phyloP scores from a whole-genome alignment of 768 basidiomycete genomes.

The Lactarius sp. region DNA sequence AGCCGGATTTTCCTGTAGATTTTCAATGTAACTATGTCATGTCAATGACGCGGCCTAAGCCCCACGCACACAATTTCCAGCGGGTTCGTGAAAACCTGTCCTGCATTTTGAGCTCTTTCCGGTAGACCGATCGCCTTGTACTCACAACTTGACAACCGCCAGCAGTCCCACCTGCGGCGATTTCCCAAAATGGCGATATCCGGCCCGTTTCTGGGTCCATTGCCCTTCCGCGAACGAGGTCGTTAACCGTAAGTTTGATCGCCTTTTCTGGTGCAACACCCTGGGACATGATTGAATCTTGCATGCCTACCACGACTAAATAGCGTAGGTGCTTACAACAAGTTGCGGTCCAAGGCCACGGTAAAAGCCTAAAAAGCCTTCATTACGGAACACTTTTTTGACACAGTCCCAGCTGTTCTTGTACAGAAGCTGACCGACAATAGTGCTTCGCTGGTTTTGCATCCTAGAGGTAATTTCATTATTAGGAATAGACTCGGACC shows the following conservation, averaged over 20 bases:
- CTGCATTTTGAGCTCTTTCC: slow-evolving; percentile 5
- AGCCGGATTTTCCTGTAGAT: slow-evolving; percentile 77
- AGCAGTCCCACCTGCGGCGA: slow-evolving; percentile 86
- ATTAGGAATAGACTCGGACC: slow-evolving; percentile 4
- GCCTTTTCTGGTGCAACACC: slow-evolving; percentile 97
- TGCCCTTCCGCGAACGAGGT: slow-evolving; percentile 73
- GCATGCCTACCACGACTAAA: background rate
- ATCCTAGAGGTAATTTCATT: slow-evolving; percentile 46
- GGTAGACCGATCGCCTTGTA: slow-evolving; percentile 26
- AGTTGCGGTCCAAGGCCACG: slow-evolving; percentile 93
- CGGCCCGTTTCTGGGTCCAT: slow-evolving; percentile 96
- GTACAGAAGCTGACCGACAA: slow-evolving; percentile 95
- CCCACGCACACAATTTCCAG: slow-evolving; percentile 83
- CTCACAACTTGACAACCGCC: slow-evolving; percentile 97
- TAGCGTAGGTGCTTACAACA: slow-evolving; percentile 47
- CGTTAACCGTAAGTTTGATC: slow-evolving; percentile 96
- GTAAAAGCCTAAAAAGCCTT: slow-evolving; percentile 94
- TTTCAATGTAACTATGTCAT: background rate
- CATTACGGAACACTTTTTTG: slow-evolving; percentile 88
- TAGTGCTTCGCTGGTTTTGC: slow-evolving; percentile 95
- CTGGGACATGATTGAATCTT: slow-evolving; percentile 36
- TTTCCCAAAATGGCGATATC: slow-evolving; percentile 87
- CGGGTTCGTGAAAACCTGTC: slow-evolving; percentile 93
- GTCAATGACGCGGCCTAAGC: background rate
- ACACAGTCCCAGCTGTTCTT: slow-evolving; percentile 96